Base-by-base conservation (phyloP, 805 yeast genomes). In the Teunomyces lycoperdinae region DNA sequence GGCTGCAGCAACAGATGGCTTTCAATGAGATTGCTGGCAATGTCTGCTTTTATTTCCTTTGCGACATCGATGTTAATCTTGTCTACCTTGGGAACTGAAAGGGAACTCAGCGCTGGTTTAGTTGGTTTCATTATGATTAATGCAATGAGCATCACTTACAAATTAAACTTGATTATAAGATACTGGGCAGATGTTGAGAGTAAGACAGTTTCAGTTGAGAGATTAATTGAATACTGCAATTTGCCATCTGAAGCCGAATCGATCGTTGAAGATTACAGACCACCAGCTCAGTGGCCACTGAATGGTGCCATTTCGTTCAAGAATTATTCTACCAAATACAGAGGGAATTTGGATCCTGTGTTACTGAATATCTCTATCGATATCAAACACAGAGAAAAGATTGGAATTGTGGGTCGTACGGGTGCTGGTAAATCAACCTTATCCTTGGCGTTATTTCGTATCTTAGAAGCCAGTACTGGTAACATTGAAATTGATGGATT, bases 91-190 rank as follows among this genome's bases (percentile, higher is more conserved):
- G 57, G 56, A 26, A 58, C 62, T 5, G 45, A 42, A 3, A 53
- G 44, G 26, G 60, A 60, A 8, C 53, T 70, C 13, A 60, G 58
- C 44, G 67, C 73, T 8, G 69, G 68, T 34, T 53, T 67, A 52
- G 62, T 67, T 24, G 76, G 76, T 35, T 69, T 71, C 54, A 54
- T 68, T 20, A 65, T 71, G 71, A 62, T 66, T 8, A 63, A 68
- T 48, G 63, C 70, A 3, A 58, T 71, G 47, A 60, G 60, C 27
- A 60, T 68, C 33, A 67, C 74, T 4, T 48, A 50, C 30, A 53
- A 62, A 7, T 60, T 71, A 47, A 62, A 67, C 47, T 61, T 62
- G 4, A 58, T 70, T 35, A 62, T 69, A 17, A 57, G 71, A 48
- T 51, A 52, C 36, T 67, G 70, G 66, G 67, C 73, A 1, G 69